Evolutionary conservation across 371 early-diverging fungal species (phyloP).

Genomic region (Circinella minor): DNA sequence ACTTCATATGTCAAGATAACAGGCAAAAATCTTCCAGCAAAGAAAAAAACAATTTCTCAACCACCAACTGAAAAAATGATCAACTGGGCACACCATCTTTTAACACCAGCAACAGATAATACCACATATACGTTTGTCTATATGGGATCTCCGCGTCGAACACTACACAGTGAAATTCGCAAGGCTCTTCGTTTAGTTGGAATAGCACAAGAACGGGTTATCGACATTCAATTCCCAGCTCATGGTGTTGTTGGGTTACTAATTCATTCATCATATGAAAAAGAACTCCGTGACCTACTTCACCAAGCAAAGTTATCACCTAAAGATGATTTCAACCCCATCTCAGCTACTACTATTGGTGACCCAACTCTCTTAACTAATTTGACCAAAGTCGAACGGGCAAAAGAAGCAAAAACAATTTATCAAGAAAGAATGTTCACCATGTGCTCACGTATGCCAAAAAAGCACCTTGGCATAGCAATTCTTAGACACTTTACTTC

Average conservation of each 20-base stretch:
- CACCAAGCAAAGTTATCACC: background rate
- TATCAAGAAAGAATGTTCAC: conserved; percentile 5
- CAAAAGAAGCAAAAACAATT: background rate
- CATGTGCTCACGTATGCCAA: conserved; percentile 2
- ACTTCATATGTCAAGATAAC: background rate
- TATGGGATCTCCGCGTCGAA: background rate
- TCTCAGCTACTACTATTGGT: background rate
- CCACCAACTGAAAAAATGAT: background rate
- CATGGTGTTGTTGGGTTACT: conserved; percentile 6
- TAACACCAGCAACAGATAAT: conserved; percentile 2
- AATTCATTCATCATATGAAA: background rate
- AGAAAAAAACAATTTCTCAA: background rate
- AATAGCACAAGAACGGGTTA: background rate
- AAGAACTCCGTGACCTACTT: background rate
- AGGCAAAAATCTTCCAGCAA: background rate
- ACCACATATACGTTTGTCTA: conserved; percentile 9
- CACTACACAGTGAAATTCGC: conserved; percentile 7
- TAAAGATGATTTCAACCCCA: background rate
- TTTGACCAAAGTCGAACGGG: background rate
- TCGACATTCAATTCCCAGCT: conserved; percentile 19
- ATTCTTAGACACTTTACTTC: conserved; percentile 4
- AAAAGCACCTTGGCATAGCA: background rate
- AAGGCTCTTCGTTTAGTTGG: background rate
- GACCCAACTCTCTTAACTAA: background rate
- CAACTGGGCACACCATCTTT: background rate